phyloP scores from a whole-genome alignment of 352 stramenopile species.

The Phytophthora colocasiae region DNA sequence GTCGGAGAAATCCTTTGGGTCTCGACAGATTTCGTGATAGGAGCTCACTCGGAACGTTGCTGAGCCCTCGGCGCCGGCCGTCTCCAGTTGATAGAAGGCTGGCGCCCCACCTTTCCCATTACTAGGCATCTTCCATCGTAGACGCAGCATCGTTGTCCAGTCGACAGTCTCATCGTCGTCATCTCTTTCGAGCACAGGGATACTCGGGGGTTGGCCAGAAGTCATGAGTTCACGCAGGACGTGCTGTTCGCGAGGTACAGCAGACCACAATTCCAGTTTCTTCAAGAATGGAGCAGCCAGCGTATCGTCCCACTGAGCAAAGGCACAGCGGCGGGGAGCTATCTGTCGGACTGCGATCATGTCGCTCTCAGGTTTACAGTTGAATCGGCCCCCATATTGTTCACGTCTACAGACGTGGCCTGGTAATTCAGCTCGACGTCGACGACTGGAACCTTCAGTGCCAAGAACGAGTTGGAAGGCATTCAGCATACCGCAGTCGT shows the following conservation, averaged over 20 bases:
- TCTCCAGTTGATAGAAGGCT: constrained; percentile 88
- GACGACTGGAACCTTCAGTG: constrained; percentile 45
- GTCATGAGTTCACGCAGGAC: constrained; percentile 74
- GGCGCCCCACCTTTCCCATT: constrained; percentile 64
- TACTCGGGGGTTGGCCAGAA: constrained; percentile 64
- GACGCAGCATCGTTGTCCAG: constrained; percentile 70
- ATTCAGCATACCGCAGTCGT: constrained; percentile 91
- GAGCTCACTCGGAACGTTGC: constrained; percentile 70
- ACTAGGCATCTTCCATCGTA: constrained; percentile 76
- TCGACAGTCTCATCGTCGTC: constrained; percentile 49
- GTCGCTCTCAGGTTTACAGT: constrained; percentile 68
- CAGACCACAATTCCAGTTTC: constrained; percentile 80
- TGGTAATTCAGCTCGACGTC: constrained; percentile 73
- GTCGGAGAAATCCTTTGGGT: constrained; percentile 88
- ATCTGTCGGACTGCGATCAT: constrained; percentile 66
- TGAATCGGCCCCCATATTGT: constrained; percentile 50
- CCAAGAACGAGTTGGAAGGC: constrained; percentile 86
- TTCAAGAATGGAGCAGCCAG: constrained; percentile 62
- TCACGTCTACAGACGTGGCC: constrained; percentile 72
- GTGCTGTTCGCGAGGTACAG: constrained; percentile 72
- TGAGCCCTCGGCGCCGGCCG: constrained; percentile 76
- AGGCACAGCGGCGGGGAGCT: constrained; percentile 64
- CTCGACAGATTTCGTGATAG: constrained; percentile 86
- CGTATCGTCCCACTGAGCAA: constrained; percentile 68
- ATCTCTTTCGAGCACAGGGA: constrained; percentile 60